A percentile compares a stretch with the other conserved stretches of the same genome.
Evolutionary conservation across 1,139 yeast genomes (phyloP).

Genomic region (Hyphopichia burtonii): DNA sequence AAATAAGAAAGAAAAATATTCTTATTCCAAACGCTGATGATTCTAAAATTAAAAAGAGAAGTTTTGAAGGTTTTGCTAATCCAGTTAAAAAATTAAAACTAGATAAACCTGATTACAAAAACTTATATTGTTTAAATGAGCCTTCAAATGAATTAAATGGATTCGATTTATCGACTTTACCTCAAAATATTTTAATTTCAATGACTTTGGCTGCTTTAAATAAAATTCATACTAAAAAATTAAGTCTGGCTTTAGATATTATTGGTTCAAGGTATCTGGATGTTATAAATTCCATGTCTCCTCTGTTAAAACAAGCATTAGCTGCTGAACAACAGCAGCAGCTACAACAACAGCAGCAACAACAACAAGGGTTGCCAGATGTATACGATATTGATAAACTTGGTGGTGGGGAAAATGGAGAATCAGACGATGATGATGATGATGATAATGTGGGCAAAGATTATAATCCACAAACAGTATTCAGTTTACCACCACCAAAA

Average conservation of each 20-base stretch:
- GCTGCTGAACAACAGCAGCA: slow-evolving; percentile 2
- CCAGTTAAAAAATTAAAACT: slow-evolving; percentile 26
- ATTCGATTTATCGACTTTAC: slow-evolving; percentile 70
- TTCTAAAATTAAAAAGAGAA: slow-evolving; percentile 31
- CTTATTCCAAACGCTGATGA: slow-evolving; percentile 28
- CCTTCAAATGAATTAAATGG: slow-evolving; percentile 56
- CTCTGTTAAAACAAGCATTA: slow-evolving; percentile 1
- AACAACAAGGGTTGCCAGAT: slow-evolving; percentile 6
- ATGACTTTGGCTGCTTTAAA: slow-evolving; percentile 66
- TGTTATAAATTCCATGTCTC: slow-evolving; percentile 17
- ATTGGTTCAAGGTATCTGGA: slow-evolving; percentile 58
- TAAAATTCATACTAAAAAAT: slow-evolving; percentile 49
- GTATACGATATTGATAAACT: slow-evolving; percentile 5
- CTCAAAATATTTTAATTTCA: slow-evolving; percentile 60
- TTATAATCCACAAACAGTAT: slow-evolving; percentile 43
- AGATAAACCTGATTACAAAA: slow-evolving; percentile 32
- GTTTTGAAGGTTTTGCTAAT: slow-evolving; percentile 38
- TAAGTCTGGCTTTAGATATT: slow-evolving; percentile 68
- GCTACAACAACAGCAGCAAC: slow-evolving; percentile 5
- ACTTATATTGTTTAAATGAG: slow-evolving; percentile 61
- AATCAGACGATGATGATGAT: slow-evolving; percentile 19
- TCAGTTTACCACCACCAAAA: slow-evolving; percentile 59
- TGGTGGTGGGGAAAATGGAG: slow-evolving; percentile 2
- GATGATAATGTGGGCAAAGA: slow-evolving; percentile 37
- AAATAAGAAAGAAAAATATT: slow-evolving; percentile 41